Evolutionary conservation across 1,284 basidiomycete species (phyloP).

Genomic region (Ceratobasidium sp.): DNA sequence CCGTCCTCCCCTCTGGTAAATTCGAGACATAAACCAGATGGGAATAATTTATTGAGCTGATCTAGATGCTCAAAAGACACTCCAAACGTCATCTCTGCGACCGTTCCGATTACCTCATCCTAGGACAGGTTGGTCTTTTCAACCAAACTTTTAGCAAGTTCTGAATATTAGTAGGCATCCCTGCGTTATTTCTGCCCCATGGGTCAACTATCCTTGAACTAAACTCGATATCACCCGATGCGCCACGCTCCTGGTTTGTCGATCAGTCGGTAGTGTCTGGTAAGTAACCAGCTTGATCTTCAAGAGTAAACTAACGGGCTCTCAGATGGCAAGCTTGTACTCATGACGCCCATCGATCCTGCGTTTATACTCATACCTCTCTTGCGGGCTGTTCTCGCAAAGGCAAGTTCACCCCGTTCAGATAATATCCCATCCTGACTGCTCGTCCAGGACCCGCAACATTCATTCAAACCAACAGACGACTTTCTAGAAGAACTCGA

Average conservation of each 20-base stretch:
- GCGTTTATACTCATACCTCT: conserved; percentile 75
- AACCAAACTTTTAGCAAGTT: not conserved
- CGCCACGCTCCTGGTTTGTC: conserved; percentile 79
- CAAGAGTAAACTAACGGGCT: not conserved
- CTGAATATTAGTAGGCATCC: conserved; percentile 56
- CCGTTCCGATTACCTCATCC: conserved; percentile 77
- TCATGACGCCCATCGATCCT: conserved; percentile 81
- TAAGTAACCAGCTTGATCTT: conserved; percentile 47
- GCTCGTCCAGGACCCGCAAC: conserved; percentile 50
- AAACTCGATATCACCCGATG: conserved; percentile 71
- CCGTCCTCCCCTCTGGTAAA: conserved; percentile 19
- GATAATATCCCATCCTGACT: conserved; percentile 1
- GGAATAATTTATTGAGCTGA: not conserved
- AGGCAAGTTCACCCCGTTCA: conserved; percentile 8
- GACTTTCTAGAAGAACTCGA: conserved; percentile 74
- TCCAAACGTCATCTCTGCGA: conserved; percentile 39
- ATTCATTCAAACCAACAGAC: conserved; percentile 66
- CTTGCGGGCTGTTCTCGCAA: conserved; percentile 54
- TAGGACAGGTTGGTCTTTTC: conserved; percentile 64
- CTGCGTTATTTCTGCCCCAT: conserved; percentile 68
- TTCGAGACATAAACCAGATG: not conserved
- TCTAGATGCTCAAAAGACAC: conserved; percentile 1
- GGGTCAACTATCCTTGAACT: conserved; percentile 66
- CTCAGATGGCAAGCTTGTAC: conserved; percentile 74
- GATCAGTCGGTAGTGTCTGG: conserved; percentile 70